Conservation (phyloP, 2,329 filamentous ascomycete species). For the Aspergillus intermedius region DNA sequence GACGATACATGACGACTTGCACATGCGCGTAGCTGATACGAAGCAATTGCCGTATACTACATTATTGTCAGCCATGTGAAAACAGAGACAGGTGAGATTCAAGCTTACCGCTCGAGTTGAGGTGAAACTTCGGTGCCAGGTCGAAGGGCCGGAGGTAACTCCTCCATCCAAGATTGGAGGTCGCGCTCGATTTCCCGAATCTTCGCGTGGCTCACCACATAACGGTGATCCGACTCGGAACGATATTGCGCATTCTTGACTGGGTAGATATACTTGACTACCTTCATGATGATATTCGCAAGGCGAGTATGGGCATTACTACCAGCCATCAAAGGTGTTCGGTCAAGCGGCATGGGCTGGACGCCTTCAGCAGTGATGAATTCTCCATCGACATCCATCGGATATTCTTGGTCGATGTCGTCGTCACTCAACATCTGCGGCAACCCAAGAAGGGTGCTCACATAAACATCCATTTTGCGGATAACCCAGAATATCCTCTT, state of each 20-base stretch:
- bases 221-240: conserved; percentile 47
- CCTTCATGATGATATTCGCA: conserved; percentile 53
- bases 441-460: conserved; percentile 44
- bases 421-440: conserved; percentile 45
- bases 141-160: conserved; percentile 67
- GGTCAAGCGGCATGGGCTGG: conserved; percentile 48
- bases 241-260: conserved; percentile 47
- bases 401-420: conserved; percentile 46
- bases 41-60: conserved; percentile 53
- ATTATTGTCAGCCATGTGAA: conserved; percentile 2
- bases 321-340: conserved; percentile 52
- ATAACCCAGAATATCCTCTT: conserved; percentile 56
- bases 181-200: conserved; percentile 60
- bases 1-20: conserved; percentile 59
- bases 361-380: conserved; percentile 43
- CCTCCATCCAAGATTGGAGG: conserved; percentile 57
- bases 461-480: conserved; percentile 46
- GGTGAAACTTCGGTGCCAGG: conserved; percentile 70
- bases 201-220: conserved; percentile 57
- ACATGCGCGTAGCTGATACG: conserved; percentile 59
- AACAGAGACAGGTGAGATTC: conserved; percentile 1
- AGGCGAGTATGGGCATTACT: conserved; percentile 56
- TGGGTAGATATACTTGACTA: conserved; percentile 59
- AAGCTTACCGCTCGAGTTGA: conserved; percentile 65
- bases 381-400: conserved; percentile 41